Evolutionary conservation across 1,139 yeast genomes (phyloP).

Genomic region (Yarrowia galli): DNA sequence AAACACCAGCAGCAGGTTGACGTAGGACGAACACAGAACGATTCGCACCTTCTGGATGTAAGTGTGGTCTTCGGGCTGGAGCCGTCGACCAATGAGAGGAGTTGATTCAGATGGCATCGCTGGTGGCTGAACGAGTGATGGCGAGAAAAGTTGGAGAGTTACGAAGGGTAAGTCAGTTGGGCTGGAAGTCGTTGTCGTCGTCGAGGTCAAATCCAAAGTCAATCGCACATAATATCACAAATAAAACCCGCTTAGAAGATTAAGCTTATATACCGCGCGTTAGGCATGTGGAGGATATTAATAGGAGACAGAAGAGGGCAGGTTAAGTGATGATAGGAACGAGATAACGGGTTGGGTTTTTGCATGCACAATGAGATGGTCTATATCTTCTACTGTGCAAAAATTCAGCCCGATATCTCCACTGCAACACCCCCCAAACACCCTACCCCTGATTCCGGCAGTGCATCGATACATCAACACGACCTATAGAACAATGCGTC

Average conservation of each 20-base stretch:
- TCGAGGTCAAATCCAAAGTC: background rate
- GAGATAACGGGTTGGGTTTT: background rate
- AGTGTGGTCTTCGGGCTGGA: slow-evolving; percentile 29
- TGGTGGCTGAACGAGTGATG: too few species aligned
- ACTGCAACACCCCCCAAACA: too few species aligned
- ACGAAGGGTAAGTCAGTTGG: too few species aligned
- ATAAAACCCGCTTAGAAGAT: slow-evolving; percentile 19
- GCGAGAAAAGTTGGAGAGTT: too few species aligned
- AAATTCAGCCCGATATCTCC: background rate
- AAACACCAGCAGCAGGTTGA: slow-evolving; percentile 76
- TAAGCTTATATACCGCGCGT: slow-evolving; percentile 25
- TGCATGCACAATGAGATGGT: background rate
- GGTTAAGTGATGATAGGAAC: background rate
- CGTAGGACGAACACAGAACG: slow-evolving; percentile 59
- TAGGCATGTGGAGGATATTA: background rate
- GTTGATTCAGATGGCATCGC: slow-evolving; percentile 31
- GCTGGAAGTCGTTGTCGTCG: slow-evolving; percentile 1
- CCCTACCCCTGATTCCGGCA: background rate
- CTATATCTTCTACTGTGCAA: background rate
- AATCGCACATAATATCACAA: slow-evolving; percentile 16
- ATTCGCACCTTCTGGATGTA: slow-evolving; percentile 41
- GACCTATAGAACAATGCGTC: background rate
- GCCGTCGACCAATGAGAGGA: slow-evolving; percentile 32
- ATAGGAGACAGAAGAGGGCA: background rate
- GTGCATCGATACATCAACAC: background rate